A percentile compares a stretch with the other conserved stretches of the same genome.
Conservation (phyloP, 2,329 filamentous ascomycete genomes). For the Botrytis elliptica region DNA sequence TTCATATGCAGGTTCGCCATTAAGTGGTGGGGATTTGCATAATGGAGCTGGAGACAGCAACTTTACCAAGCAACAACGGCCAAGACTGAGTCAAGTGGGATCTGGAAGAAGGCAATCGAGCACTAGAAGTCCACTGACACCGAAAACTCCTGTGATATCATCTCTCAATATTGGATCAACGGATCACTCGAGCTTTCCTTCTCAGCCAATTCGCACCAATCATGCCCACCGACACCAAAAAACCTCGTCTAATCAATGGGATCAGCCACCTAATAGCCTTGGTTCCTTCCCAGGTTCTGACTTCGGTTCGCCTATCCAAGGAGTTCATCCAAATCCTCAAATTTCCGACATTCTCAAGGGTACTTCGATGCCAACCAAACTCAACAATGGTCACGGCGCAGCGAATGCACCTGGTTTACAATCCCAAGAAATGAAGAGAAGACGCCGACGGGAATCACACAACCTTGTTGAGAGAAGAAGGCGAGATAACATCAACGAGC, state of each 20-base stretch:
- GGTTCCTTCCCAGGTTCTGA: conserved; percentile 87
- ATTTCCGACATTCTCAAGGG: conserved; percentile 89
- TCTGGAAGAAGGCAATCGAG: conserved; percentile 69
- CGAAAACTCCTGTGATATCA: conserved; percentile 75
- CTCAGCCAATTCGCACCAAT: conserved; percentile 74
- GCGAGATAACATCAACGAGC: conserved; percentile 97
- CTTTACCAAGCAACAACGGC: conserved; percentile 57
- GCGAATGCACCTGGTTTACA: conserved; percentile 49
- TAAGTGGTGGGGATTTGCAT: conserved; percentile 50
- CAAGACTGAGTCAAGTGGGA: conserved; percentile 61
- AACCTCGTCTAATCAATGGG: conserved; percentile 84
- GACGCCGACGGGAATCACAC: conserved; percentile 88
- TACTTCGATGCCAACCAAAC: conserved; percentile 87
- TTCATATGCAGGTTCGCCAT: conserved; percentile 52
- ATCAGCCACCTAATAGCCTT: conserved; percentile 79
- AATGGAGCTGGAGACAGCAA: conserved; percentile 45
- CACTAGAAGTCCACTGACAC: conserved; percentile 77
- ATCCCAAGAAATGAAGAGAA: conserved; percentile 89
- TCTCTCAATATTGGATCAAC: conserved; percentile 65
- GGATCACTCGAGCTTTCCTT: conserved; percentile 68
- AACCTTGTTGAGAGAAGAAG: conserved; percentile 93
- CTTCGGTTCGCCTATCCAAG: conserved; percentile 77
- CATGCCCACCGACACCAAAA: conserved; percentile 69
- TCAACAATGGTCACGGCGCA: conserved; percentile 48
- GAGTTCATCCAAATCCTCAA: conserved; percentile 64